These are phyloP conservation scores for Grosmannia clavigera DNA, from an alignment of 2,329 filamentous ascomycete genomes.

Conservation along the genomic window DNA sequence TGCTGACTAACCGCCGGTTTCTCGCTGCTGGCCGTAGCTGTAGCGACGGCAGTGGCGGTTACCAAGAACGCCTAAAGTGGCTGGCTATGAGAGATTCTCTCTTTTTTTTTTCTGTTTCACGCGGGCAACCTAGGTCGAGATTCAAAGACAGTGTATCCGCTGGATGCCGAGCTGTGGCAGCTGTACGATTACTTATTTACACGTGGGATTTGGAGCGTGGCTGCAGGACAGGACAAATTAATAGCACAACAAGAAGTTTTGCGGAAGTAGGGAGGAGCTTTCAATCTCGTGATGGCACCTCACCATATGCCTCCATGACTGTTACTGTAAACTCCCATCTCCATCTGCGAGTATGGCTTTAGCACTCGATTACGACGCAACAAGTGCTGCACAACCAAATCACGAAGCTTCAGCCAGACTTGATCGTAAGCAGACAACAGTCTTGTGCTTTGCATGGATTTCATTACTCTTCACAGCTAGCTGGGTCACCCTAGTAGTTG, in stretches of 20 bases:
- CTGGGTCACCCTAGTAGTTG: slow-evolving; percentile 5
- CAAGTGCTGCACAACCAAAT: too few relatives aligned
- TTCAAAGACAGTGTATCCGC: too few relatives aligned
- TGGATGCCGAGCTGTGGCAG: neutral
- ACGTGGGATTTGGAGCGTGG: neutral
- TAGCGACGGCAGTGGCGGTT: neutral
- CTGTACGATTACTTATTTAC: neutral
- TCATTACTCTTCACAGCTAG: neutral
- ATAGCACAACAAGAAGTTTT: neutral
- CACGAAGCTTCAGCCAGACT: too few relatives aligned
- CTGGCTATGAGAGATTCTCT: too few relatives aligned
- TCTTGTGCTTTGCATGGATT: neutral
- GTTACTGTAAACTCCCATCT: too few relatives aligned
- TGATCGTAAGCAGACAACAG: neutral
- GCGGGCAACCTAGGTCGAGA: too few relatives aligned
- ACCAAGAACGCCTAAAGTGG: neutral
- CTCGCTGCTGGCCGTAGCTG: neutral
- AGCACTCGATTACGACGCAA: too few relatives aligned
- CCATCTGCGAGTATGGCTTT: too few relatives aligned
- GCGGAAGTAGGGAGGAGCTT: too few relatives aligned
- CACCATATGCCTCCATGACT: too few relatives aligned
- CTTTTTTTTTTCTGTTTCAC: neutral
- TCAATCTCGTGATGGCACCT: too few relatives aligned
- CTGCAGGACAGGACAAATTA: neutral
- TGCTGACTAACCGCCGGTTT: slow-evolving; percentile 32